Base-by-base conservation (phyloP, 176 grass and related monocot species). In the Alloteropsis semialata region DNA sequence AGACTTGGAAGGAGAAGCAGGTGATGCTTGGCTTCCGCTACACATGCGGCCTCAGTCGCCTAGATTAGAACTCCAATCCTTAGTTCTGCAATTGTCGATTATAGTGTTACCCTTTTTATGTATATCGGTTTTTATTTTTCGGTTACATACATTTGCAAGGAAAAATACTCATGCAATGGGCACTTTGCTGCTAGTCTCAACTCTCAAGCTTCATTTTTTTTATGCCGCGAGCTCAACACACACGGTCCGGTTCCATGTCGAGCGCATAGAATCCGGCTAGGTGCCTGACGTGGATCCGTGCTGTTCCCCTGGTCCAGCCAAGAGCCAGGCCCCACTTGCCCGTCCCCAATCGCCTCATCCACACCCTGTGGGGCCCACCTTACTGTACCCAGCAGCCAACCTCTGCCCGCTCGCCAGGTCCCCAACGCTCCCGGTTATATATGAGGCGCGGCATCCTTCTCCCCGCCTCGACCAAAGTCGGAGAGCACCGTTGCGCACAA, bases 221-320 rank as follows among this genome's bases (percentile, higher is more conserved):
- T n/a, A n/a, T n/a, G n/a, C n/a, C n/a, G n/a, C n/a, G n/a, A n/a
- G n/a, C n/a, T n/a, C n/a, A n/a, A 21, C 19, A 27, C 5, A 36
- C 34, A 59, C 24, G 56, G 10, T n/a, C 10, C 65, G 9, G 56
- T 38, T 49, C 21, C 41, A 43, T 15, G 43, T 33, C n/a, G 27
- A 29, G 56, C 81, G 29, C 82, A 75, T 42, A 80, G 60, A 69
- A 89, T 84, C 87, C 87, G 24, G 69, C 0, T 45, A 41, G 87
- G 25, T 29, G 10, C 36, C 87, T 81, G 83, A 90, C 88, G 88
- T 83, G 89, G 81, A 91, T 88, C 85, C 89, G 55, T 76, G 89
- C 89, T 91, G 89, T 83, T 84, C 72, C 72, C 56, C 38, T 89
- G 88, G 54, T 36, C 16, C 56, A 82, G 68, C 78, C 34, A 85